Evolutionary conservation across 805 yeast species (phyloP).

Genomic region (Candida piceae): DNA sequence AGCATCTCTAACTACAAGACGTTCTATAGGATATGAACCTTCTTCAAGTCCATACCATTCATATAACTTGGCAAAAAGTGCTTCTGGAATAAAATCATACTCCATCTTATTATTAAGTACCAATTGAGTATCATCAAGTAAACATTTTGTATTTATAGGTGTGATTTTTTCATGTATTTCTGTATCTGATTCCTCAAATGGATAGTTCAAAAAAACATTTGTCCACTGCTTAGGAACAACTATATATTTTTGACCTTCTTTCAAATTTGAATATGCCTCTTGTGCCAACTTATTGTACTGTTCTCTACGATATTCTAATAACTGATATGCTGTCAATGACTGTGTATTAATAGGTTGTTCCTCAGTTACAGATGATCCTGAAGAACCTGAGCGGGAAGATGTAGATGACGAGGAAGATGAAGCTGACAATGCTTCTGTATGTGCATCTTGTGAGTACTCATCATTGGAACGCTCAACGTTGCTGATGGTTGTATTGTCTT

Average conservation of each 20-base stretch:
- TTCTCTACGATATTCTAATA: constrained; percentile 16
- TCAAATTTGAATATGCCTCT: constrained; percentile 10
- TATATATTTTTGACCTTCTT: constrained; percentile 46
- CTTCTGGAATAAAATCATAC: constrained; percentile 37
- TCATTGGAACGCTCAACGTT: neutral
- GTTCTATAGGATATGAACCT: constrained; percentile 32
- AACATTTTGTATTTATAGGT: constrained; percentile 39
- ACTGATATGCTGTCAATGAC: constrained; percentile 3
- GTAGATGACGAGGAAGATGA: neutral
- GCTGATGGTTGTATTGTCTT: neutral
- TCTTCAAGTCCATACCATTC: constrained; percentile 52
- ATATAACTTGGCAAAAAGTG: constrained; percentile 39
- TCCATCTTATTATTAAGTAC: constrained; percentile 24
- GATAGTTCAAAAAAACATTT: constrained; percentile 32
- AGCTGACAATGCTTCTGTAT: neutral
- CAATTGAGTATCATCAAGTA: constrained; percentile 43
- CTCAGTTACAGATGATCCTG: neutral
- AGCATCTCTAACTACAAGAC: constrained; percentile 27
- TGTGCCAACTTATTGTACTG: constrained; percentile 10
- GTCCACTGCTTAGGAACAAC: constrained; percentile 46
- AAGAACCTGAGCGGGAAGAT: neutral
- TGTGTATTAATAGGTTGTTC: constrained; percentile 1
- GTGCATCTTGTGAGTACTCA: neutral
- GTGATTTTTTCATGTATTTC: constrained; percentile 33
- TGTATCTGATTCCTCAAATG: constrained; percentile 26